phyloP scores from a whole-genome alignment of 2,329 filamentous ascomycete genomes.

The Acrocalymma vagum region DNA sequence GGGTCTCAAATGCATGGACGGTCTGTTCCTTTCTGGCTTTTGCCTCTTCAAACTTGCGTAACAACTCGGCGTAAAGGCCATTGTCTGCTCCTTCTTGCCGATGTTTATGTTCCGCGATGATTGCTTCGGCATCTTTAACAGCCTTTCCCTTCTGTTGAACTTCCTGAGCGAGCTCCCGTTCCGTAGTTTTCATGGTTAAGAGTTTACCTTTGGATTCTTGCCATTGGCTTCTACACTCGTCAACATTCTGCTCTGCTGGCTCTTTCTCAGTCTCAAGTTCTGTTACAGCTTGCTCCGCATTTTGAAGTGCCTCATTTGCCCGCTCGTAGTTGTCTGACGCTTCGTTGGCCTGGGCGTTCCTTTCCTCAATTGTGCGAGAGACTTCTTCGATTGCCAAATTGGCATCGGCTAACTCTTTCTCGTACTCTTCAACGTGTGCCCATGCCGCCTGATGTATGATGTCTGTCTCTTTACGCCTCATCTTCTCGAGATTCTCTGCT shows the following conservation, averaged over 20 bases:
- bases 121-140: slow-evolving; percentile 51
- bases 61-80: slow-evolving; percentile 70
- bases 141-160: slow-evolving; percentile 62
- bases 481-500: slow-evolving; percentile 70
- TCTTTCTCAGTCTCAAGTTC: slow-evolving; percentile 45
- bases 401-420: slow-evolving; percentile 55
- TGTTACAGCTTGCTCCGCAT: slow-evolving; percentile 44
- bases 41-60: slow-evolving; percentile 66
- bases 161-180: slow-evolving; percentile 70
- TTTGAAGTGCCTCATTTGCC: slow-evolving; percentile 50
- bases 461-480: slow-evolving; percentile 68
- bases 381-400: slow-evolving; percentile 38
- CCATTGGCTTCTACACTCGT: slow-evolving; percentile 61
- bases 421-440: slow-evolving; percentile 83
- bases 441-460: slow-evolving; percentile 79
- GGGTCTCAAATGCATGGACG: slow-evolving; percentile 50
- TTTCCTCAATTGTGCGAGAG: slow-evolving; percentile 59
- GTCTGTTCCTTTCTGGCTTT: slow-evolving; percentile 60
- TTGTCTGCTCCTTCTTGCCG: slow-evolving; percentile 72
- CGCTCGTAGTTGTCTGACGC: slow-evolving; percentile 54
- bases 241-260: slow-evolving; percentile 57
- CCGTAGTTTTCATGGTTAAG: slow-evolving; percentile 62
- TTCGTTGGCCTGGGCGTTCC: slow-evolving; percentile 54
- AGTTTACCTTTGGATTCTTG: slow-evolving; percentile 64
- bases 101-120: slow-evolving; percentile 64